Base-by-base conservation (phyloP, 345 rosid genomes). In the Rhodamnia rubescens region DNA sequence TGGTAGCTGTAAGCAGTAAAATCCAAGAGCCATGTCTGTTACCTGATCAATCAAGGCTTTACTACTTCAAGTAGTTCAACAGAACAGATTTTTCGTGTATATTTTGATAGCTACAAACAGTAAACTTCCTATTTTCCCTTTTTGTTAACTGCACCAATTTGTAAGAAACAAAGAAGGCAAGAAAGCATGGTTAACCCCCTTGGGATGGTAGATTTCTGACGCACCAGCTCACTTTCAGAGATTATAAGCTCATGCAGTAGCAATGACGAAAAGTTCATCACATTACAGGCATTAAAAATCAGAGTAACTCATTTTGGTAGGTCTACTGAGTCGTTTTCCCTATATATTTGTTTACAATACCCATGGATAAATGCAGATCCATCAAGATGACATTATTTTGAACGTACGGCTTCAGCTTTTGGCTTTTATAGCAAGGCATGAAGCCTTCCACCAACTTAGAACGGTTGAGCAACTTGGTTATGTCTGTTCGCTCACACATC, bases 381-480 rank as follows among this genome's bases (percentile, higher is more conserved):
- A 96, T 88, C 94, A 86, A 87, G 99, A 95, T 92, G 98, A 95
- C 86, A 90, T 93, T 83, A 40, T 89, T 52, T 84, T 91, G 93
- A 95, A 96, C 74, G 93, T 91, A 80, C 92, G 92, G 87, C 95
- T 96, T 88, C 96, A 93, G 92, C 96, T 94, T 85, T 87, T 96
- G 87, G 91, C 90, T 87, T 92, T 95, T n/a, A 89, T 93, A 55
- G 96, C 96, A 88, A 93, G 95, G 90, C 96, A 94, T 88, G 91
- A 96, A 69, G 94, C 98, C 85, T 94, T 95, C 91, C 98, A 95
- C 90, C 99, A 96, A 90, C 99, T 96, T 87, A 92, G 99, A 91
- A 88, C 98, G 8, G 95, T 96, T n/a, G 98, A 96, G 91, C 98
- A 95, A 88, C 99, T 96, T 88, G 98, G 99, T 74, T 96, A 96